A percentile compares a stretch with the other conserved stretches of the same genome.
Evolutionary conservation across 208 protist genomes (phyloP).

Genomic region (Naegleria lovaniensis): DNA sequence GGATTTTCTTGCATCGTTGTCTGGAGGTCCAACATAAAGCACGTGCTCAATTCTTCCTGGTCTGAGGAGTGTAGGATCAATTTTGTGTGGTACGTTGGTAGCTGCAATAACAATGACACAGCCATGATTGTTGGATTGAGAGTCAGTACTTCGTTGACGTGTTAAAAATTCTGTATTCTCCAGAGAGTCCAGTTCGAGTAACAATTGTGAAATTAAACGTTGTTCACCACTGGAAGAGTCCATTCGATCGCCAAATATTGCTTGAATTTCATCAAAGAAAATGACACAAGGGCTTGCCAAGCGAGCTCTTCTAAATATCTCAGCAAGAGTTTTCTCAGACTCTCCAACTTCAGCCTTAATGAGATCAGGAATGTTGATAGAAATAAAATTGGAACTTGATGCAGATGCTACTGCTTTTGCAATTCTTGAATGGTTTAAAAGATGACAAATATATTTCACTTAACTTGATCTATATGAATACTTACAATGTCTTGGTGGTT

Average conservation of each 20-base stretch:
- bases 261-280: constrained; percentile 89
- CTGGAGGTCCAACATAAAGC: constrained; percentile 36
- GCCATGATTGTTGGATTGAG: not conserved
- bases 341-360: constrained; percentile 70
- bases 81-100: not conserved
- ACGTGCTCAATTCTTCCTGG: constrained; percentile 39
- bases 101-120: constrained; percentile 6
- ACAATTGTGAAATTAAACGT: constrained; percentile 11
- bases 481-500: constrained; percentile 83
- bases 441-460: no score
- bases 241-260: constrained; percentile 59
- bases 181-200: not conserved
- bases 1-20: constrained; percentile 9
- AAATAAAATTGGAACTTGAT: constrained; percentile 71
- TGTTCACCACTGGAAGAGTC: not conserved
- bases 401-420: constrained; percentile 77
- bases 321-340: constrained; percentile 73
- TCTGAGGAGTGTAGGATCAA: constrained; percentile 40
- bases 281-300: constrained; percentile 75
- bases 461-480: no score
- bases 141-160: not conserved
- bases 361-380: constrained; percentile 63
- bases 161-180: not conserved
- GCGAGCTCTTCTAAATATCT: constrained; percentile 66
- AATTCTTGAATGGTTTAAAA: not conserved